Evolutionary conservation across 768 basidiomycete species (phyloP), one percentile per base, ranked within the genome.

Genomic region (Trametes cinnabarina): DNA sequence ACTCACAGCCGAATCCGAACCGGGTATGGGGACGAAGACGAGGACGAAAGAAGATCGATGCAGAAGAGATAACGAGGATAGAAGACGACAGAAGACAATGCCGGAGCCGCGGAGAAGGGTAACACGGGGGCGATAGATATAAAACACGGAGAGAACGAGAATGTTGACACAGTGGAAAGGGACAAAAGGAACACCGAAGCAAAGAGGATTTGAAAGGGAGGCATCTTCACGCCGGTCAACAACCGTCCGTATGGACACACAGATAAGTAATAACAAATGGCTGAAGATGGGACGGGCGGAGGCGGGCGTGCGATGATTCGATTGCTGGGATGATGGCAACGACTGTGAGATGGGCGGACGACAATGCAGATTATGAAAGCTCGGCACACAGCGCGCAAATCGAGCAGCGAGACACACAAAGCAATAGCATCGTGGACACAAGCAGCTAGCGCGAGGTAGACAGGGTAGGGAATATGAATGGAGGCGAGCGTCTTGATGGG

Each of bases 161-260:
- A 51, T 49, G 51, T 48, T 47, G 44, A 34, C 37, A 43, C 48
- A 57, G 26, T n/a, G 54, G 48, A 55, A 34, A 17, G 47, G 55
- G 42, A 56, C 39, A 49, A 51, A 22, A 44, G 23, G 42, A 26
- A 20, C 20, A 19, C 26, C 35, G 22, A 41, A 35, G 44, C 44
- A 46, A 46, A 22, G 41, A 22, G 41, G 22, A 42, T 22, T 25
- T 25, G 25, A 23, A 46, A 26, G 23, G 20, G 34, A 44, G 30
- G 48, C 34, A 48, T 52, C 60, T 53, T 51, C 50, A 44, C 34
- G 47, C 37, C 59, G 59, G 54, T 35, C 48, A 20, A 37, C 7
- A 40, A 46, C 51, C 60, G 55, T 61, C 55, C 60, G 41, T 57
- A 51, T 57, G 57, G 49, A 61, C 60, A 52, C 57, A 57, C 55